Base-by-base conservation (phyloP, 345 rosid species). In the Syzygium aromaticum region DNA sequence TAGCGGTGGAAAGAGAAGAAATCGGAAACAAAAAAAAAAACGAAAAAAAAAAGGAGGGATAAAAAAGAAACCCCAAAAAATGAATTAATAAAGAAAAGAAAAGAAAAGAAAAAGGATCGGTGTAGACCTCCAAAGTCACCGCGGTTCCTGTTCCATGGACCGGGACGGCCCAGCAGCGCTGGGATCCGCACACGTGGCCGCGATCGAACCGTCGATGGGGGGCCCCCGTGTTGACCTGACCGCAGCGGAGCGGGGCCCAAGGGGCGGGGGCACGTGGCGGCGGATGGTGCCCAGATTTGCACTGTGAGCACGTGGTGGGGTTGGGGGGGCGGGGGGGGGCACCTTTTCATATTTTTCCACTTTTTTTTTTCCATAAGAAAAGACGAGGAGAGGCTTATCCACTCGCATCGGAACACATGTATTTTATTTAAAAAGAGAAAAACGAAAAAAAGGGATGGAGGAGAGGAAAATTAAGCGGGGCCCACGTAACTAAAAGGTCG, bases 251-350 rank as follows among this genome's bases (percentile, higher is more conserved):
- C 63, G n/a, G 61, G 46, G 46, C 46, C 57, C 23, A 30, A 3
- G 17, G 43, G 43, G 0, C 25, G 49, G 46, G 46, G 80, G 38
- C 80, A 73, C 80, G 80, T 73, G 80, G 46, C 12, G 12, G 6
- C 49, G 49, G 80, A 73, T 33, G 80, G 14, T 33, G 49, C 80
- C 80, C 25, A 33, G 80, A 33, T 73, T 19, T 19, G 46, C 80
- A 73, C 80, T 33, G 80, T 73, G 80, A 73, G 80, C 80, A 73
- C 80, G 80, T 73, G 80, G 80, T n/a, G n/a, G n/a, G n/a, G n/a
- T n/a, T n/a, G 78, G n/a, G 61, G 63, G 63, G 63, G 63, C 21
- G 59, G 27, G 59, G 51, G 11, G 51, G 52, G 13, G 52, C 25
- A 17, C 56, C 16, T 84, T 83, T 84, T 27, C 4, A 6, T 43